phyloP scores from a whole-genome alignment of 176 grass and related monocot species.

The Dendrocalamus sinicus region DNA sequence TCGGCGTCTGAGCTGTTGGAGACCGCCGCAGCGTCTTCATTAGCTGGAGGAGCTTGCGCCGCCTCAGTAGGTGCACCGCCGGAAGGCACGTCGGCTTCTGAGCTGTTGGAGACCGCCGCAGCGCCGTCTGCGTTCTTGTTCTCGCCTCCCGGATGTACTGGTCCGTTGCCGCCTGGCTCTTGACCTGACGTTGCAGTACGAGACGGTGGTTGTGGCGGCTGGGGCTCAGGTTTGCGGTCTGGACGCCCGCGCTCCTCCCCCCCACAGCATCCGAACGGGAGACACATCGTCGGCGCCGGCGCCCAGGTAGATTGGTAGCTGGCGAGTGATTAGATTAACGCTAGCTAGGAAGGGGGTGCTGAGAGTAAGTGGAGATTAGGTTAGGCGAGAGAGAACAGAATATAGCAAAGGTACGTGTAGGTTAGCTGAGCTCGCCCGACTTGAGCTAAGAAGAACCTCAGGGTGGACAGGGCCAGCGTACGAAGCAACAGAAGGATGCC shows the following conservation, averaged over 20 bases:
- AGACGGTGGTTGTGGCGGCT: not conserved
- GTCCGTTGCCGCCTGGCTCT: not conserved
- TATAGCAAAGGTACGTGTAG: not conserved
- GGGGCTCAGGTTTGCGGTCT: not conserved
- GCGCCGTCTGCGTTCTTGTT: not conserved
- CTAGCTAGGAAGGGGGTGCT: not conserved
- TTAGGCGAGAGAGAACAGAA: not conserved
- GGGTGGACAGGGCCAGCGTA: not conserved
- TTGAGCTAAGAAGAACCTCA: not conserved
- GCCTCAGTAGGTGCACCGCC: not conserved
- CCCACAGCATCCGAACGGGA: not conserved
- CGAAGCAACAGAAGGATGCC: constrained; percentile 11
- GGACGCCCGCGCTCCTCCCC: not conserved
- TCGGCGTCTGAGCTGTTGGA: not conserved
- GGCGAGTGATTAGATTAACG: not conserved
- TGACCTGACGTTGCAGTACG: not conserved
- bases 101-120: not conserved
- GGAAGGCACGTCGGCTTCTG: not conserved
- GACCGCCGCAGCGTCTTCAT: not conserved
- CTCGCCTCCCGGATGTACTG: not conserved
- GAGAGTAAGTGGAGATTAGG: not conserved
- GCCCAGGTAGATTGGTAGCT: not conserved
- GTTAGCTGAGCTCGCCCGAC: not conserved
- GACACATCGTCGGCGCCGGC: constrained; percentile 25
- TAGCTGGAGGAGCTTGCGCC: not conserved